These are phyloP conservation scores for Trametes sanguinea DNA, from an alignment of 768 basidiomycete species.

Conservation along the genomic window DNA sequence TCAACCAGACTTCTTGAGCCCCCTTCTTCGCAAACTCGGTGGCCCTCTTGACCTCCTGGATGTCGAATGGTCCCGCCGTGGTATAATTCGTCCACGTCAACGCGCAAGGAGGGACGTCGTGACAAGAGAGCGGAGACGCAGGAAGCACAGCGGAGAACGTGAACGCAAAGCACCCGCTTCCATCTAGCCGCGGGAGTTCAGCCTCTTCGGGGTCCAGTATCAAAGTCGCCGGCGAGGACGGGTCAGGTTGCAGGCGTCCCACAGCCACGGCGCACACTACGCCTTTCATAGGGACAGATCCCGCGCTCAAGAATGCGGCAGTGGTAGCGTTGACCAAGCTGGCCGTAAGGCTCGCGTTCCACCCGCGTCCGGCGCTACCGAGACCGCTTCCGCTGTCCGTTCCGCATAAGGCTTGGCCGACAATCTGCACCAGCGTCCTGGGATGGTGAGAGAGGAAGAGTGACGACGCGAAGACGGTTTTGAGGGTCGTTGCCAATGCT, in stretches of 20 bases:
- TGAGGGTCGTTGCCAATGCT: constrained; percentile 53
- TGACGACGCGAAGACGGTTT: constrained; percentile 57
- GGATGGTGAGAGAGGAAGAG: constrained; percentile 69
- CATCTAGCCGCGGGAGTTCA: constrained; percentile 40
- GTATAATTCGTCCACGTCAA: constrained; percentile 61
- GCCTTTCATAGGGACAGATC: constrained; percentile 73
- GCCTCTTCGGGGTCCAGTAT: constrained; percentile 56
- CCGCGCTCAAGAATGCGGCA: constrained; percentile 66
- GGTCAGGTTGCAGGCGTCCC: constrained; percentile 35
- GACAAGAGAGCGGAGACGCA: constrained; percentile 25
- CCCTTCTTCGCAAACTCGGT: constrained; percentile 50
- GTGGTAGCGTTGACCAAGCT: constrained; percentile 72
- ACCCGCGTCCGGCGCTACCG: constrained; percentile 29
- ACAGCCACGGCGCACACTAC: constrained; percentile 71
- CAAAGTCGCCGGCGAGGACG: constrained; percentile 32
- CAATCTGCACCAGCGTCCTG: constrained; percentile 75
- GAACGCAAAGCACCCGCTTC: constrained; percentile 72
- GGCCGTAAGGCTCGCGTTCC: constrained; percentile 52
- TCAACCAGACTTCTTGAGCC: constrained; percentile 48
- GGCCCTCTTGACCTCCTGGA: constrained; percentile 44
- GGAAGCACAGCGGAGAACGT: constrained; percentile 41
- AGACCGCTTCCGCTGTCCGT: constrained; percentile 27
- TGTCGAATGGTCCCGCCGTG: constrained; percentile 41
- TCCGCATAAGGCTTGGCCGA: constrained; percentile 60
- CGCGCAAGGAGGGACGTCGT: constrained; percentile 19